These are phyloP conservation scores for Candida germanica DNA, from an alignment of 805 yeast species.

Conservation along the genomic window DNA sequence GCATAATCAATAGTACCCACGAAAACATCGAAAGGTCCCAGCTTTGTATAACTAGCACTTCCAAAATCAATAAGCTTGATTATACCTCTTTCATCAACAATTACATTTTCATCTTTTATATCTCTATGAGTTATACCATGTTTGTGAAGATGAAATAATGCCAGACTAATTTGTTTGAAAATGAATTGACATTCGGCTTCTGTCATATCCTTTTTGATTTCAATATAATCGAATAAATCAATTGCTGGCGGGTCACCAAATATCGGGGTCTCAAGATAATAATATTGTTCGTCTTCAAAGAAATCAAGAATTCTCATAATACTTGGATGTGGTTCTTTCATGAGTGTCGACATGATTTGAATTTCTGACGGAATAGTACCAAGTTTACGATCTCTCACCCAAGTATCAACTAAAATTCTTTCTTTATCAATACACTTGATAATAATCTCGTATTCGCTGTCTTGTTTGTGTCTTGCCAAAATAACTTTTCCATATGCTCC, in stretches of 20 bases:
- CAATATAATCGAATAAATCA: slow-evolving; percentile 90
- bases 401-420: slow-evolving; percentile 90
- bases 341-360: slow-evolving; percentile 83
- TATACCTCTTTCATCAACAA: slow-evolving; percentile 76
- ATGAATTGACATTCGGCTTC: slow-evolving; percentile 77
- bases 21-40: slow-evolving; percentile 95
- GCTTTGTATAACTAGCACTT: slow-evolving; percentile 83
- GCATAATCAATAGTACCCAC: slow-evolving; percentile 98
- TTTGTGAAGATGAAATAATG: slow-evolving; percentile 76
- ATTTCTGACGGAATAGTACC: slow-evolving; percentile 98
- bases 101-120: slow-evolving; percentile 90
- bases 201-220: slow-evolving; percentile 74
- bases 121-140: slow-evolving; percentile 92
- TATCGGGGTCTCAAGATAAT: slow-evolving; percentile 87
- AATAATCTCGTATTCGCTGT: slow-evolving; percentile 64
- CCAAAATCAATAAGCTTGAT: slow-evolving; percentile 93
- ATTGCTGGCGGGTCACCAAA: slow-evolving; percentile 89
- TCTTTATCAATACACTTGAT: slow-evolving; percentile 90
- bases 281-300: slow-evolving; percentile 87
- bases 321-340: slow-evolving; percentile 78
- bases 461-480: slow-evolving; percentile 64
- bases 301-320: slow-evolving; percentile 83
- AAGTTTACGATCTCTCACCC: slow-evolving; percentile 88
- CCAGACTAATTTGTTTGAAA: slow-evolving; percentile 74
- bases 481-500: slow-evolving; percentile 97